Conservation (phyloP, 2,329 filamentous ascomycete species). For the Sporothrix luriei region DNA sequence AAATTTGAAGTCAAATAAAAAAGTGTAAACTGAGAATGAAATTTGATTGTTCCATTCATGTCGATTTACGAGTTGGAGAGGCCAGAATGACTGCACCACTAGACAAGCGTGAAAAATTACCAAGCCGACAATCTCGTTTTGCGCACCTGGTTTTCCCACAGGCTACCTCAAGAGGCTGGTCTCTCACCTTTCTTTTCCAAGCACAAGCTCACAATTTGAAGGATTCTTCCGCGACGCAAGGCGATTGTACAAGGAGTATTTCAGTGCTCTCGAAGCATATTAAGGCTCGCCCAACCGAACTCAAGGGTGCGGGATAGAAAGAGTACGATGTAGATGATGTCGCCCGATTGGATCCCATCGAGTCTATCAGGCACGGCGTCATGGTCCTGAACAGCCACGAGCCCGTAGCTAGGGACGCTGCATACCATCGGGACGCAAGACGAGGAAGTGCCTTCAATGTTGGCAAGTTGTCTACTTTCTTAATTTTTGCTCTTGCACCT, state of each 20-base stretch:
- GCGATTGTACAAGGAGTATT: neutral
- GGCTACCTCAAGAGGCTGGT: neutral
- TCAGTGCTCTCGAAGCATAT: neutral
- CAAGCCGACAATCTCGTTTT: neutral
- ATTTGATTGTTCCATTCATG: neutral
- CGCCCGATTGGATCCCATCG: neutral
- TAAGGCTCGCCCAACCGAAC: neutral
- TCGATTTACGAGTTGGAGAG: neutral
- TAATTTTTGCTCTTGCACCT: neutral
- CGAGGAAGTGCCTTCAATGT: neutral
- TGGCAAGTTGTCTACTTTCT: neutral
- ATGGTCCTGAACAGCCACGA: neutral
- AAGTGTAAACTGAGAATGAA: neutral
- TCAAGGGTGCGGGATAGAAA: neutral
- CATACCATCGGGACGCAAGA: neutral
- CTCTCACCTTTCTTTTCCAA: neutral
- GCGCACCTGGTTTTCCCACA: neutral
- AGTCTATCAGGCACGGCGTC: neutral
- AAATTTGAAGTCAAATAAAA: neutral
- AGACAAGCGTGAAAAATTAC: neutral
- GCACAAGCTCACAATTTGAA: neutral
- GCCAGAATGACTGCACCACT: constrained; percentile 6
- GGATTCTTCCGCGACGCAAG: neutral
- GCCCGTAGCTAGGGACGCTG: neutral
- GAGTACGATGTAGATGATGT: neutral